Evolutionary conservation across 179 eudicot species (phyloP).

Genomic region (Drosera spatulata): DNA sequence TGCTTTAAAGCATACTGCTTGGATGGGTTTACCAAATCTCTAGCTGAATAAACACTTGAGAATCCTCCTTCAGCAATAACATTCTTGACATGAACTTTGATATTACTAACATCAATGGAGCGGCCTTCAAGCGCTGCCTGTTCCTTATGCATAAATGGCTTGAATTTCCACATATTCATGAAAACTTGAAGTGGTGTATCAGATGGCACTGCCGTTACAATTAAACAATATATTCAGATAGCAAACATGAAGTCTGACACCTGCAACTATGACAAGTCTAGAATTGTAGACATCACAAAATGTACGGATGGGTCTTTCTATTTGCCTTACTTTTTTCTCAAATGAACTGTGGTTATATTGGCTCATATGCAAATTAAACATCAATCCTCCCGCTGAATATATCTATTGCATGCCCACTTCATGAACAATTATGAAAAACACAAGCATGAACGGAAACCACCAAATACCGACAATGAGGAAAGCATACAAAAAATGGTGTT

Average conservation of each 20-base stretch:
- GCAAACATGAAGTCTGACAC: too few relatives aligned
- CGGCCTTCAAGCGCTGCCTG: constrained; percentile 95
- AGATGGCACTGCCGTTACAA: constrained; percentile 10
- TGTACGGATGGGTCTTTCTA: not conserved
- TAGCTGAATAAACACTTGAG: constrained; percentile 86
- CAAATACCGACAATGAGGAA: too few relatives aligned
- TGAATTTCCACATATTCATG: constrained; percentile 81
- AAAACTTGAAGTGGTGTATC: not conserved
- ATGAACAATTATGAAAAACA: too few relatives aligned
- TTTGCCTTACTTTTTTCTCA: not conserved
- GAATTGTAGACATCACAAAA: not conserved
- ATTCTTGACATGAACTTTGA: constrained; percentile 73
- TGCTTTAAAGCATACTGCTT: constrained; percentile 95
- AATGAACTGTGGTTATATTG: too few relatives aligned
- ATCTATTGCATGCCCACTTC: too few relatives aligned
- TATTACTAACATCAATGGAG: constrained; percentile 68
- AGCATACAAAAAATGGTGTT: too few relatives aligned
- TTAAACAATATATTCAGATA: too few relatives aligned
- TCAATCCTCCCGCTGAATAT: too few relatives aligned
- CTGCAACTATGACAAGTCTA: not conserved
- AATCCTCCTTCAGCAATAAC: constrained; percentile 98
- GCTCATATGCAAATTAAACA: too few relatives aligned
- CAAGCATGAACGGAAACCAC: too few relatives aligned
- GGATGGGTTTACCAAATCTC: constrained; percentile 67
- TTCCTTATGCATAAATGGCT: constrained; percentile 79